Evolutionary conservation across 805 yeast species (phyloP).

Genomic region (Yarrowia sp.): DNA sequence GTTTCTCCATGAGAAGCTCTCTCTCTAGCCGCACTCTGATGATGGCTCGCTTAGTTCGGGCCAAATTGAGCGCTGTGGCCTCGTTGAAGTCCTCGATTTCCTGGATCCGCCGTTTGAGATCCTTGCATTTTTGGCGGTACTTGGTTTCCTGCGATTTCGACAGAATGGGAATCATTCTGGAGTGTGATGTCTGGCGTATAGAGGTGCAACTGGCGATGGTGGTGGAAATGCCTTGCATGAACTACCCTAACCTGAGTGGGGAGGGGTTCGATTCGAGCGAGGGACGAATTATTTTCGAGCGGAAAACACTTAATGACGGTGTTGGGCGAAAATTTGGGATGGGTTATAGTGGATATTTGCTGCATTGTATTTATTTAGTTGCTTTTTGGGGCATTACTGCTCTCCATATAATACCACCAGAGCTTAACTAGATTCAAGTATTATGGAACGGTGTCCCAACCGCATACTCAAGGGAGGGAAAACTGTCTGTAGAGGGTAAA

Average conservation of each 20-base stretch:
- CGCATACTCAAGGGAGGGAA: too few relatives aligned
- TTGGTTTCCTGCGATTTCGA: slow-evolving; percentile 48
- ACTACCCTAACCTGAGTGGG: background rate
- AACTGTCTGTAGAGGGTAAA: too few relatives aligned
- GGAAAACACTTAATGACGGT: too few relatives aligned
- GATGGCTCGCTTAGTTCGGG: slow-evolving; percentile 76
- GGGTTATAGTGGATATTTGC: too few relatives aligned
- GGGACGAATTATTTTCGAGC: background rate
- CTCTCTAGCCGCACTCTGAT: slow-evolving; percentile 84
- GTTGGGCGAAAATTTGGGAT: too few relatives aligned
- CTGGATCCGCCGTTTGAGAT: slow-evolving; percentile 68
- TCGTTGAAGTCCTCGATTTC: slow-evolving; percentile 83
- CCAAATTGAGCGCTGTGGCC: slow-evolving; percentile 73
- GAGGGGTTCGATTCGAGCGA: background rate
- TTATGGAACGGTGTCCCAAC: too few relatives aligned
- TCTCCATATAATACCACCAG: too few relatives aligned
- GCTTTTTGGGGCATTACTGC: too few relatives aligned
- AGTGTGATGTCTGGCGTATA: background rate
- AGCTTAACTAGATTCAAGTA: too few relatives aligned
- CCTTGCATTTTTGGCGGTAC: slow-evolving; percentile 71
- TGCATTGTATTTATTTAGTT: too few relatives aligned
- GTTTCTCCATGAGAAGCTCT: slow-evolving; percentile 75
- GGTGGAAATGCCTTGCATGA: slow-evolving; percentile 17
- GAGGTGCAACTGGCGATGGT: slow-evolving; percentile 4
- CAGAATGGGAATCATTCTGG: slow-evolving; percentile 31